Evolutionary conservation across 2,329 filamentous ascomycete genomes (phyloP).

Genomic region (Coniochaeta hoffmannii): DNA sequence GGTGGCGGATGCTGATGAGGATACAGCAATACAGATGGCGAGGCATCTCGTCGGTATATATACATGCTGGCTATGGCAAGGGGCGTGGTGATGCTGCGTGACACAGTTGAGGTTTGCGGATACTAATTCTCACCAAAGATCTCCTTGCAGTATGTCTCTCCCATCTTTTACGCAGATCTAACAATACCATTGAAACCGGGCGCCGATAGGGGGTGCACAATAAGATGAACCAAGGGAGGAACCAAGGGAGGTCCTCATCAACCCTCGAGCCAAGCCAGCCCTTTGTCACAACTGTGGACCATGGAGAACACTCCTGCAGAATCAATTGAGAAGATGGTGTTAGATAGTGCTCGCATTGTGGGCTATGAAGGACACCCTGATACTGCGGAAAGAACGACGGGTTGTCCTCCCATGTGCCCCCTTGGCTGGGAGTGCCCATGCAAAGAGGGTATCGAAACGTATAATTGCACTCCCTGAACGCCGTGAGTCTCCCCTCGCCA

Average conservation of each 20-base stretch:
- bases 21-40: background rate
- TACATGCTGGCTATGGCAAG: background rate
- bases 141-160: background rate
- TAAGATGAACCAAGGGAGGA: background rate
- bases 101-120: background rate
- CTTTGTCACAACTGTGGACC: background rate
- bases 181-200: slow-evolving; percentile 2
- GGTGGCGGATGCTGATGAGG: background rate
- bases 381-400: background rate
- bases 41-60: background rate
- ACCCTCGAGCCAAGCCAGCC: background rate
- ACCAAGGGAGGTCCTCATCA: background rate
- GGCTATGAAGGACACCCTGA: background rate
- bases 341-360: background rate
- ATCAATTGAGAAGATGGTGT: background rate
- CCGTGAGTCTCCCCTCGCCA: background rate
- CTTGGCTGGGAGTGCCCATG: background rate
- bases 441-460: slow-evolving; percentile 5
- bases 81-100: background rate
- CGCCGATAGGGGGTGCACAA: background rate
- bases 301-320: background rate
- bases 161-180: background rate
- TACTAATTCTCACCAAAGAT: background rate
- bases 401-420: background rate
- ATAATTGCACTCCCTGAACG: slow-evolving; percentile 4